phyloP scores from a whole-genome alignment of 1,284 basidiomycete species.

The Moniliophthora roreri region DNA sequence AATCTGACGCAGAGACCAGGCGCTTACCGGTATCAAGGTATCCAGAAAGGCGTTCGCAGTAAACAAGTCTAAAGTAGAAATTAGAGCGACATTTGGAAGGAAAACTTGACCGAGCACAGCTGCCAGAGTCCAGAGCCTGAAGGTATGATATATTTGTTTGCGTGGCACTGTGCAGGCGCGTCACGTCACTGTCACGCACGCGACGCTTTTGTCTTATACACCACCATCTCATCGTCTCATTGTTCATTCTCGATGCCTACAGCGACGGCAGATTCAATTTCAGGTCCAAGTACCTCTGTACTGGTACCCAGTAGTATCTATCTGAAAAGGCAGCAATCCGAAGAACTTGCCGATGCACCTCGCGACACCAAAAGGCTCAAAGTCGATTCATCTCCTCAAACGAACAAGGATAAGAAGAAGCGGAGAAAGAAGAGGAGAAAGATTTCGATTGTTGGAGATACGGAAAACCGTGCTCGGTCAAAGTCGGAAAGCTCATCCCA shows the following conservation, averaged over 20 bases:
- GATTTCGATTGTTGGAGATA: slow-evolving; percentile 30
- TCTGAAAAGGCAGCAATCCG: slow-evolving; percentile 14
- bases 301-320: neutral
- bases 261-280: slow-evolving; percentile 33
- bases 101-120: neutral
- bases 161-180: neutral
- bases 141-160: neutral
- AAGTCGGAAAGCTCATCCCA: slow-evolving; percentile 18
- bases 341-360: slow-evolving; percentile 25
- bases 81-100: neutral
- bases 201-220: too few relatives aligned
- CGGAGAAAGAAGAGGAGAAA: slow-evolving; percentile 41
- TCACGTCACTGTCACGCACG: neutral
- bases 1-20: too few relatives aligned
- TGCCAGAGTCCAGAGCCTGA: neutral
- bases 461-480: slow-evolving; percentile 12
- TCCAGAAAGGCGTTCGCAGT: too few relatives aligned
- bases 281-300: slow-evolving; percentile 23
- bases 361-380: slow-evolving; percentile 22
- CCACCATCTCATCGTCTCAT: neutral
- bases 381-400: slow-evolving; percentile 19
- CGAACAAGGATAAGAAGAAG: slow-evolving; percentile 38
- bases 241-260: slow-evolving; percentile 3
- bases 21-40: too few relatives aligned
- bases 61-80: too few relatives aligned